A percentile compares a stretch with the other conserved stretches of the same genome.
Conservation (phyloP, 1,284 basidiomycete genomes). For the Melampsora americana region DNA sequence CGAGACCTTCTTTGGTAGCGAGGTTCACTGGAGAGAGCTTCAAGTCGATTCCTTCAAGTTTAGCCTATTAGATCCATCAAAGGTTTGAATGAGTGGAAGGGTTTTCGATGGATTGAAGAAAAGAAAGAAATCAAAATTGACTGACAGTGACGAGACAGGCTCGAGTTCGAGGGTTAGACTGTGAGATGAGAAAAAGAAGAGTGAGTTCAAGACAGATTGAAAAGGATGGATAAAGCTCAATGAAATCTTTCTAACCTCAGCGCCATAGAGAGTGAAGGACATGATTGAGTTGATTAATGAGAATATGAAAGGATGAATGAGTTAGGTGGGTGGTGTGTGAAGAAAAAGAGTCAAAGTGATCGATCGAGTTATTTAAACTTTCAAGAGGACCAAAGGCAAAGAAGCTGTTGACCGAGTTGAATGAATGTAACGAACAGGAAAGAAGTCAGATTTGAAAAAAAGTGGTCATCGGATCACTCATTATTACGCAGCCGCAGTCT, state of each 20-base stretch:
- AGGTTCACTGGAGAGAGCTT: constrained; percentile 19
- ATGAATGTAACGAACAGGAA: too few relatives aligned
- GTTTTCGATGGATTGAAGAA: neutral
- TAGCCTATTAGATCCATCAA: constrained; percentile 1
- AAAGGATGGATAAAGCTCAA: neutral
- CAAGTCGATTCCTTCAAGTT: constrained; percentile 32
- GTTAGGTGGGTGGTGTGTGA: too few relatives aligned
- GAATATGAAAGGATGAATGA: neutral
- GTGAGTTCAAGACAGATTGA: neutral
- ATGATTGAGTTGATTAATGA: constrained; percentile 11
- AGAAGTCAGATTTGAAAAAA: too few relatives aligned
- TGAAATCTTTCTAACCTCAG: constrained; percentile 20
- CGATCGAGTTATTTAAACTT: too few relatives aligned
- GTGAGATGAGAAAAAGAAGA: neutral
- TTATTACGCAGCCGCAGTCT: too few relatives aligned
- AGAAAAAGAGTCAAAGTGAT: too few relatives aligned
- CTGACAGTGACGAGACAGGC: constrained; percentile 34
- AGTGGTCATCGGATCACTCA: too few relatives aligned
- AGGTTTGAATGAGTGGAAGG: neutral
- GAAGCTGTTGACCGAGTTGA: too few relatives aligned
- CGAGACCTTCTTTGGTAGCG: constrained; percentile 8
- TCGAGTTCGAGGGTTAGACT: constrained; percentile 34
- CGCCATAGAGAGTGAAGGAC: constrained; percentile 36
- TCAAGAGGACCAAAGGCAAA: too few relatives aligned
- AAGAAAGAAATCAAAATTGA: neutral